Evolutionary conservation across 164 flowering plant species (phyloP).

Genomic region (Warburgia ugandensis): DNA sequence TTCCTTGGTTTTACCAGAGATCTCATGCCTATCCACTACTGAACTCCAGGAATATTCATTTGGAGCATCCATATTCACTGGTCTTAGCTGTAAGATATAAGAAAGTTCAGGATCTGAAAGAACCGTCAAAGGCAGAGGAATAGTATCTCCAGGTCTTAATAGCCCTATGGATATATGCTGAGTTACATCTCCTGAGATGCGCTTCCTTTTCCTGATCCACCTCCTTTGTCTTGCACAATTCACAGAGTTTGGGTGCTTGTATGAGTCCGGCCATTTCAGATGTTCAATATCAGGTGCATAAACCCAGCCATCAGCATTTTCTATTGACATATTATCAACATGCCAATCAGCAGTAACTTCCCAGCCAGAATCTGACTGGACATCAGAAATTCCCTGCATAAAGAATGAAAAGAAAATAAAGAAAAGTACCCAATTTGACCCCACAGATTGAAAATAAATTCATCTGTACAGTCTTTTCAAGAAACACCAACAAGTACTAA

Average conservation of each 20-base stretch:
- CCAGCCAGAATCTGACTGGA: constrained; percentile 64
- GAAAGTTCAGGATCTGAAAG: constrained; percentile 34
- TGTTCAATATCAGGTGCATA: constrained; percentile 64
- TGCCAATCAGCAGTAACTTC: constrained; percentile 81
- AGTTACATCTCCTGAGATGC: constrained; percentile 15
- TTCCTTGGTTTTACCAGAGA: constrained; percentile 19
- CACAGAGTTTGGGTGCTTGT: constrained; percentile 29
- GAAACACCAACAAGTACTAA: too few species aligned
- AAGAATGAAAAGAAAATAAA: constrained; percentile 2
- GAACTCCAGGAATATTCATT: constrained; percentile 80
- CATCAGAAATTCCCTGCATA: constrained; percentile 32
- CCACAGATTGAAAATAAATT: too few species aligned
- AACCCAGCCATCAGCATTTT: constrained; percentile 74
- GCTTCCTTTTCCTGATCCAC: constrained; percentile 67
- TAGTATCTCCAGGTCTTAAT: constrained; percentile 66
- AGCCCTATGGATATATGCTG: constrained; percentile 49
- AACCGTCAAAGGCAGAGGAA: constrained; percentile 65
- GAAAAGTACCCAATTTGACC: not conserved
- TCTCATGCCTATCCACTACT: constrained; percentile 30
- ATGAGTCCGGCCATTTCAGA: constrained; percentile 65
- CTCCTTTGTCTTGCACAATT: constrained; percentile 73
- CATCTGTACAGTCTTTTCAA: too few species aligned
- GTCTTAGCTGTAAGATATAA: constrained; percentile 52
- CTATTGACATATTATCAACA: constrained; percentile 47
- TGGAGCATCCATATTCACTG: constrained; percentile 24